Evolutionary conservation across 176 grass and related monocot species (phyloP).

Genomic region (Cymbopogon citratus): DNA sequence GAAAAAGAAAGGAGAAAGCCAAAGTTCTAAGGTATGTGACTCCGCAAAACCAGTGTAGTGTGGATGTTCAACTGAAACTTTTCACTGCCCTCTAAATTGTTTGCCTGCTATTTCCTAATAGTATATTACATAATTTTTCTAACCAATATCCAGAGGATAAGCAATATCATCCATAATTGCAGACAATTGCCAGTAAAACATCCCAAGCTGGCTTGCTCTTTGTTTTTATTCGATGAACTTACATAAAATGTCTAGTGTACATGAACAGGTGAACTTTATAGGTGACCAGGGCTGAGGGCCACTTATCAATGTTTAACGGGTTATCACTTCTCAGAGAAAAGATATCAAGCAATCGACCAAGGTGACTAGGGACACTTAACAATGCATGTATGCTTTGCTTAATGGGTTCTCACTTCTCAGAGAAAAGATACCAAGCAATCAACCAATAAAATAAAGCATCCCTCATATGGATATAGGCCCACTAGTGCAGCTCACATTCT

Average conservation of each 20-base stretch:
- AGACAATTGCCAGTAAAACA: background rate
- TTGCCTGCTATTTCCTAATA: background rate
- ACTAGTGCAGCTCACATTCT: background rate
- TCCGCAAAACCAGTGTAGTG: background rate
- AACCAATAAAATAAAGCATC: background rate
- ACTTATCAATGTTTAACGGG: too few relatives aligned
- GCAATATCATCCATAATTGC: background rate
- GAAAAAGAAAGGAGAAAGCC: background rate
- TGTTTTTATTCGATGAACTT: background rate
- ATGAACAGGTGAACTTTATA: too few relatives aligned
- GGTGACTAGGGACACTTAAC: too few relatives aligned
- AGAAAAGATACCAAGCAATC: slow-evolving; percentile 4
- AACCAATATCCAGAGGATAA: background rate
- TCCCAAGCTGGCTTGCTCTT: background rate
- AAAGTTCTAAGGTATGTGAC: background rate
- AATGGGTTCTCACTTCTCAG: background rate
- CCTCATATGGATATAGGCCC: background rate
- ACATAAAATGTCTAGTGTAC: background rate
- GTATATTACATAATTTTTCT: background rate
- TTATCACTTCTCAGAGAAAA: too few relatives aligned
- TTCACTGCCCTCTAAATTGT: background rate
- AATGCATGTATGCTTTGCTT: background rate
- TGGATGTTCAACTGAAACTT: background rate
- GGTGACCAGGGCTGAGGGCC: too few relatives aligned
- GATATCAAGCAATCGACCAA: too few relatives aligned